Evolutionary conservation across 495 filamentous ascomycete genomes (phyloP).

Genomic region (Hyaloscypha bicolor): DNA sequence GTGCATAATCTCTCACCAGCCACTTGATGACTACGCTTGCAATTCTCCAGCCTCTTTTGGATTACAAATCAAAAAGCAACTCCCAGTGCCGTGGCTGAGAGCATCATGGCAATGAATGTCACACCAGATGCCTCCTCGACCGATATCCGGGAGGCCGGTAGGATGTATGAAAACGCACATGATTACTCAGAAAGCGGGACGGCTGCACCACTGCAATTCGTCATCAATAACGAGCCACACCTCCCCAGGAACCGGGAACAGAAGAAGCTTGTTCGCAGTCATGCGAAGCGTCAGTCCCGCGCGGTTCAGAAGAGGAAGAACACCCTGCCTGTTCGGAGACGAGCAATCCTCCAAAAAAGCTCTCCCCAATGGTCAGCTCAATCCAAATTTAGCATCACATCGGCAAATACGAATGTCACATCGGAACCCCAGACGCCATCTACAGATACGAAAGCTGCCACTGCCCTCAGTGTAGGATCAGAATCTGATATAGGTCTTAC

Average conservation of each 20-base stretch:
- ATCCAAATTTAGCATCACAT: not conserved
- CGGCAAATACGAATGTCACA: not conserved
- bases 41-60: not conserved
- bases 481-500: not conserved
- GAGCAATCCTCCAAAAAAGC: not conserved
- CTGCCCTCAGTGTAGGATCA: not conserved
- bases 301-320: not conserved
- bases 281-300: not conserved
- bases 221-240: not conserved
- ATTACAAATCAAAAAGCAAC: not conserved
- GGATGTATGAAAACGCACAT: not conserved
- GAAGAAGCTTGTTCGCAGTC: not conserved
- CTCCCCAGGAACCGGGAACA: not conserved
- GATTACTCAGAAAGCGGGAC: not conserved
- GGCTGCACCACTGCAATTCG: not conserved
- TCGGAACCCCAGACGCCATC: not conserved
- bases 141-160: not conserved
- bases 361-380: not conserved
- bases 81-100: not conserved
- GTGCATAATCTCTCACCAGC: not conserved
- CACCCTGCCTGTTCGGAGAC: not conserved
- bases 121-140: not conserved
- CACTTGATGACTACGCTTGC: not conserved
- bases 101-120: not conserved
- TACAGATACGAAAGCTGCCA: not conserved